These are phyloP conservation scores for Patellaria atrata DNA, from an alignment of 495 filamentous ascomycete genomes.

Conservation along the genomic window DNA sequence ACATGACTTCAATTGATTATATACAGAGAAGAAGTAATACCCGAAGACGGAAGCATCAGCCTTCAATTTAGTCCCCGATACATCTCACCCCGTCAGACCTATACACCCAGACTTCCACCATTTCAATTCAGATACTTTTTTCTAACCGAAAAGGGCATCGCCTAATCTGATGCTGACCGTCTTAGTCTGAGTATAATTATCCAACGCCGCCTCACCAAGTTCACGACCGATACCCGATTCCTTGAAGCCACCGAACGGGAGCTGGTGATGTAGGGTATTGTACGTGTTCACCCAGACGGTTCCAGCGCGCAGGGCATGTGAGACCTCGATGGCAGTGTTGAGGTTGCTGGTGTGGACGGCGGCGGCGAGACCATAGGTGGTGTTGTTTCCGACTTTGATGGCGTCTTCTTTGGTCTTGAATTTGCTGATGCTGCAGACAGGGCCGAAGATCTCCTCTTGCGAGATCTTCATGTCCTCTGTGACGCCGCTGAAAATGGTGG, in stretches of 20 bases:
- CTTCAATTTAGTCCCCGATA: no score
- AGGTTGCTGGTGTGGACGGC: slow-evolving; percentile 87
- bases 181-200: slow-evolving; percentile 82
- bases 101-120: no score
- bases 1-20: no score
- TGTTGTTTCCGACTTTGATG: slow-evolving; percentile 67
- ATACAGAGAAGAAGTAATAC: no score
- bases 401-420: slow-evolving; percentile 82
- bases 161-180: slow-evolving; percentile 49
- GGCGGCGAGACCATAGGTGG: slow-evolving; percentile 51
- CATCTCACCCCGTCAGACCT: no score
- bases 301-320: slow-evolving; percentile 68
- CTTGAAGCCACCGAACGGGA: slow-evolving; percentile 89
- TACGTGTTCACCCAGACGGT: slow-evolving; percentile 95
- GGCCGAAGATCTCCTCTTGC: slow-evolving; percentile 97
- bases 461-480: slow-evolving; percentile 90
- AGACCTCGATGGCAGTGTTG: slow-evolving; percentile 82
- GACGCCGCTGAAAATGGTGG: slow-evolving; percentile 91
- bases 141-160: slow-evolving; percentile 45
- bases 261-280: slow-evolving; percentile 70
- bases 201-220: slow-evolving; percentile 80
- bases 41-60: no score
- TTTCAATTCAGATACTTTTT: no score
- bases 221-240: slow-evolving; percentile 87
- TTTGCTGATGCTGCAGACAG: slow-evolving; percentile 85